Base-by-base conservation (phyloP, 2,329 filamentous ascomycete species). In the Salinomyces thailandicus region DNA sequence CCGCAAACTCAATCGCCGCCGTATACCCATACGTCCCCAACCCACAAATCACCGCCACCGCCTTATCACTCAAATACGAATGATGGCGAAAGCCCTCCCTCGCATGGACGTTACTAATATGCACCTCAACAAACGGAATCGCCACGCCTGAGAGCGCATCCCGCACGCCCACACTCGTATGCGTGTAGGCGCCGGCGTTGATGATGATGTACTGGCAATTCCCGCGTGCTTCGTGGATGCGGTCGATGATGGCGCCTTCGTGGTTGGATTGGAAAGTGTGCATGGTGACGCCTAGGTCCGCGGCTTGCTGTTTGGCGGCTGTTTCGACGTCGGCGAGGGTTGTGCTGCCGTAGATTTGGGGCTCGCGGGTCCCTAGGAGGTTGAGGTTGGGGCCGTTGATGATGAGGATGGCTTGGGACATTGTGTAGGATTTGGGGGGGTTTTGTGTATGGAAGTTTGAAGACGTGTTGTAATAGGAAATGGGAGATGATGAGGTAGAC, bases 61-160 rank as follows among this genome's bases (percentile, higher is more conserved):
- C 82, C 64, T 85, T 86, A 55, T 87, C 82, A 47, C 73, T 77
- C 45, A 87, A 63, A 51, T 80, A 85, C 45, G 78, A 84, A 45
- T 80, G 75, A 46, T 76, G 71, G 36, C 82, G 67, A 50, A 74
- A 87, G 1, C 66, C 51, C 62, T 87, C 83, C 6, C 83, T 61
- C 18, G 74, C 71, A 57, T 87, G 81, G 2, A 86, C 72, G 56
- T 87, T 87, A 37, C 69, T 77, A 20, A 86, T 71, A 55, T 87
- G 82, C n/a, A 85, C 59, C 62, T 89, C 83, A 31, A 87, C 66
- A 49, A 86, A 87, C 0, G 81, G 82, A 15, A 85, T 75, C 5
- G 66, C 67, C 0, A 84, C 77, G 3, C 75, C 80, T 0, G 77
- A 57, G 17, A 87, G 61, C 0, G 83, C 81, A 57, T 87, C 83